A percentile compares a stretch with the other conserved stretches of the same genome.
phyloP scores from a whole-genome alignment of 306 rosid species.

The Quercus agrifolia region DNA sequence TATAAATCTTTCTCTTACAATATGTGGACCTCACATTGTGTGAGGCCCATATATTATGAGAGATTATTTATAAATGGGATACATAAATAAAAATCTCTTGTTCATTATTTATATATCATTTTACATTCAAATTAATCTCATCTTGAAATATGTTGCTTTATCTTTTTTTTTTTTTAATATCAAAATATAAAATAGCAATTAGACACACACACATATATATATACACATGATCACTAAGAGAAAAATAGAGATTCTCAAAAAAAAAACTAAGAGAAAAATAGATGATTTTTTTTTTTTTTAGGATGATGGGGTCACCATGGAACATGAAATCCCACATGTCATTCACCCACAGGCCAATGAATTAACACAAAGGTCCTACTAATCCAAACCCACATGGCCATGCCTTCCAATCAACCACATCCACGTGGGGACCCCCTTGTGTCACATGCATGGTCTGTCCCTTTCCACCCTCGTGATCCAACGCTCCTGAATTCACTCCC shows the following conservation, averaged over 20 bases:
- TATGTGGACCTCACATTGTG: no score
- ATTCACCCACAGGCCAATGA: constrained; percentile 14
- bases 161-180: no score
- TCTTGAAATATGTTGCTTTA: no score
- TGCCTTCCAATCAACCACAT: constrained; percentile 35
- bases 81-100: no score
- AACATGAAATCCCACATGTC: constrained; percentile 27
- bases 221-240: no score
- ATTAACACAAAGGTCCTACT: constrained; percentile 11
- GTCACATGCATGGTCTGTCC: constrained; percentile 43
- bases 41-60: no score
- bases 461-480: constrained; percentile 31
- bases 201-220: no score
- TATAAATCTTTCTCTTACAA: no score
- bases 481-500: constrained; percentile 27
- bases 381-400: constrained; percentile 38
- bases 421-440: constrained; percentile 38
- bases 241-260: background rate
- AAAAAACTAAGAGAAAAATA: background rate
- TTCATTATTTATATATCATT: no score
- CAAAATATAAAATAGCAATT: no score
- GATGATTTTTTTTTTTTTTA: background rate
- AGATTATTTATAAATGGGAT: no score
- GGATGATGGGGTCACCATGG: background rate
- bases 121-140: no score